Conservation (phyloP, 306 rosid species). For the Castanopsis chinensis region DNA sequence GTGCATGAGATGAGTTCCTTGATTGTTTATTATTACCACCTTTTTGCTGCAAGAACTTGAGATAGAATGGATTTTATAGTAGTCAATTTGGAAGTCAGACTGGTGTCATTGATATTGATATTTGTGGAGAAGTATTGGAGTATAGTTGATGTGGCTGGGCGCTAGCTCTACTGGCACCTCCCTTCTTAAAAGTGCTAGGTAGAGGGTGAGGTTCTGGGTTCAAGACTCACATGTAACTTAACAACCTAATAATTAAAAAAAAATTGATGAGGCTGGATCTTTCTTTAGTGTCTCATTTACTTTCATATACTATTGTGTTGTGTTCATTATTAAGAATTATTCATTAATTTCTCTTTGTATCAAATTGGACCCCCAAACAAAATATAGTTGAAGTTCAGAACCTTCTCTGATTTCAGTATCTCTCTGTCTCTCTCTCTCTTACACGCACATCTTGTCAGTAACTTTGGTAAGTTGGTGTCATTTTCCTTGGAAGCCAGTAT, state of each 20-base stretch:
- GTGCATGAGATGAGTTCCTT: background rate
- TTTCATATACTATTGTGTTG: no score
- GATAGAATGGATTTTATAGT: background rate
- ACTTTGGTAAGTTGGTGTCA: background rate
- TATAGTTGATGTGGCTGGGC: background rate
- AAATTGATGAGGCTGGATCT: background rate
- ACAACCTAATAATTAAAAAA: no score
- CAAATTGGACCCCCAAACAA: background rate
- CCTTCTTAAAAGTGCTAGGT: no score
- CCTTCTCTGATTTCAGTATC: no score
- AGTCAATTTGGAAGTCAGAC: background rate
- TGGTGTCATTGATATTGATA: background rate
- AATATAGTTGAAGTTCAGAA: no score
- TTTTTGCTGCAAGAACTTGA: background rate
- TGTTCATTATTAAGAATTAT: background rate
- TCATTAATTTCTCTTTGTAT: background rate
- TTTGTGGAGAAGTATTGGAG: background rate
- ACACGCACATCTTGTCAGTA: no score
- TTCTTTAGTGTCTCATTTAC: background rate
- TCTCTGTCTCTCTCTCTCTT: no score
- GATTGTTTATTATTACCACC: background rate
- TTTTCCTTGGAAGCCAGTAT: background rate
- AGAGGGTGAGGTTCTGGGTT: no score
- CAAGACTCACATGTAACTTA: no score
- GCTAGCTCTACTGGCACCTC: no score